Evolutionary conservation across 805 yeast genomes (phyloP), one percentile per base, ranked within the genome.

Genomic region (Barnettozyma sucrosica): DNA sequence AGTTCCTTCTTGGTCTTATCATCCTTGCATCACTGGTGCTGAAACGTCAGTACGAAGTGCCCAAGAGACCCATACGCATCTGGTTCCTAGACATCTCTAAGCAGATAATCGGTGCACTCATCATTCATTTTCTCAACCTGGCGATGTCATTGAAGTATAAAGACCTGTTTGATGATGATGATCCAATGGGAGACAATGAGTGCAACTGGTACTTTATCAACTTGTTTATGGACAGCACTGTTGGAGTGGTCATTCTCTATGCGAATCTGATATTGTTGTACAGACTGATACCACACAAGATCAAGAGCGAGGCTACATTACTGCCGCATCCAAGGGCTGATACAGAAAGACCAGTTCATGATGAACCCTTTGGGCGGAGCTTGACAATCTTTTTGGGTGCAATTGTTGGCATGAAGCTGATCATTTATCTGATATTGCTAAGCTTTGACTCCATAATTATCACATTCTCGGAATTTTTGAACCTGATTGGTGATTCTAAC

Each of bases 171-270:
- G 65, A 65, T 33, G 68, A 62, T n/a, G 68, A 62, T 4, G 75
- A 69, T 33, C 49, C 49, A 5, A 6, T 37, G 43, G 50, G 26
- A 30, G 78, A 75, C 43, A 83, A 82, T 51, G 95, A 96, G 7
- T 93, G 98, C 66, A 92, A 88, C 56, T 93, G 97, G 93, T 92
- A 93, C 68, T 92, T 92, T 61, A 70, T 93, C 46, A 92, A 87
- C 58, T 76, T 92, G 34, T 73, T 92, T 25, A 77, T 92, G 61
- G 99, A 92, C 64, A 90, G 98, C 37, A 92, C 99, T 0, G 75
- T 90, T 7, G 99, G 99, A 0, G 92, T 92, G 3, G 95, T 95
- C 7, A 77, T 92, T 2, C 67, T 85, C 23, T 85, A 87, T 80
- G 64, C 65, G 7, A 65, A 70, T 21, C 71, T 90, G 25, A 75